Evolutionary conservation across 129 eudicot genomes (phyloP), one percentile per base, ranked within the genome.

Genomic region (Scalesia atractyloides): DNA sequence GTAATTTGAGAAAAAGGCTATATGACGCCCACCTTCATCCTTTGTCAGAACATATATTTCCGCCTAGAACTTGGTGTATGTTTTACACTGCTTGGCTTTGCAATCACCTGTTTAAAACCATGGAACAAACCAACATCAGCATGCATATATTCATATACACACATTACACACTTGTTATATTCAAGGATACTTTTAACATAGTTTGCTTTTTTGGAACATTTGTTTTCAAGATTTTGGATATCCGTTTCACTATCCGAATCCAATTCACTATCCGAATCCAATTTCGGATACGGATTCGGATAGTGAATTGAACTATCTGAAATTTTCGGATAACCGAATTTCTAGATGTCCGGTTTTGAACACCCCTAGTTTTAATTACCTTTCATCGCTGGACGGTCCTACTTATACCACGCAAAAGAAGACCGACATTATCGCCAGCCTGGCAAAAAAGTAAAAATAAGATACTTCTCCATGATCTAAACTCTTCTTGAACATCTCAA

Each of bases 361-460:
- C n/a, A n/a, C n/a, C n/a, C n/a, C n/a, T 39, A 16, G 1, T 16
- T 58, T 48, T 14, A 76, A 70, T 81, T 54, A 94, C 98, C 98
- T 86, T 89, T 74, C 97, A 97, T 88, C 98, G 74, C 37, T 82
- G 82, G 18, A 94, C 97, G 51, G 90, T 96, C 51, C 97, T 79
- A 64, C 90, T 90, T 70, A 90, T 78, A 17, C 98, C 98, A 81
- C 97, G 98, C 20, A 94, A 77, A 72, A 94, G 96, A 15, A 94
- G 96, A 54, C 98, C 98, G 43, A 94, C 98, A 51, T 94, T 94
- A 81, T 94, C 98, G 50, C 98, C 98, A 70, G 98, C 98, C 98
- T 93, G 72, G 64, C 9, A 68, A 54, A 76, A 78, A 39, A n/a
- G 16, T 18, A 24, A 68, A 65, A 33, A 8, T 5, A 24, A 34